phyloP scores from a whole-genome alignment of 1,284 basidiomycete species.

The Boletus nobilissimus region DNA sequence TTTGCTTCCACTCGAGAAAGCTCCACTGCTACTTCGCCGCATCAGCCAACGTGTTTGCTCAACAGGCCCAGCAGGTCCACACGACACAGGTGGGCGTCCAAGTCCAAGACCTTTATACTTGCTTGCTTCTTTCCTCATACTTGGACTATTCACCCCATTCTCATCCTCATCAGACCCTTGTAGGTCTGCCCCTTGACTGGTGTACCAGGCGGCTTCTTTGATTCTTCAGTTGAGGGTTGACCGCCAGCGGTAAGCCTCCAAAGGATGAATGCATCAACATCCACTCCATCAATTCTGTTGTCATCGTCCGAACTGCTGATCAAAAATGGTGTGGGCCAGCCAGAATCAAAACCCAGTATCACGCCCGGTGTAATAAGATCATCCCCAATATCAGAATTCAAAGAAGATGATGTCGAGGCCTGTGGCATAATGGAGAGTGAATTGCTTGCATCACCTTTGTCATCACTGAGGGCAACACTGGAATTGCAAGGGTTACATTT shows the following conservation, averaged over 20 bases:
- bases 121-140: no score
- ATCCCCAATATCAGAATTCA: conserved; percentile 64
- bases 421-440: conserved; percentile 58
- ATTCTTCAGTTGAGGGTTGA: conserved; percentile 57
- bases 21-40: no score
- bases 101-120: no score
- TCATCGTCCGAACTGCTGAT: conserved; percentile 55
- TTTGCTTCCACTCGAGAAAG: conserved; percentile 78
- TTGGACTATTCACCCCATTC: no score
- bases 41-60: conserved; percentile 67
- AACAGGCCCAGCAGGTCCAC: conserved; percentile 49
- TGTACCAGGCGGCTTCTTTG: conserved; percentile 77
- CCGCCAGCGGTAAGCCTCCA: conserved; percentile 70
- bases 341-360: conserved; percentile 61
- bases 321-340: conserved; percentile 68
- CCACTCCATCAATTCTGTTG: conserved; percentile 48
- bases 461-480: conserved; percentile 68
- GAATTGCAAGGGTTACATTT: conserved; percentile 80
- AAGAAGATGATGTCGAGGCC: conserved; percentile 67
- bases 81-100: conserved; percentile 61
- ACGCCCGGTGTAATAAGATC: conserved; percentile 74
- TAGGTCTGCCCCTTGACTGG: conserved; percentile 80
- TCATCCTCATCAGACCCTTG: conserved; percentile 66
- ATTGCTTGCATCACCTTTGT: conserved; percentile 57
- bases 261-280: conserved; percentile 77